Evolutionary conservation across 169 alveolate species (phyloP).

Genomic region (Plasmodium yoelii): DNA sequence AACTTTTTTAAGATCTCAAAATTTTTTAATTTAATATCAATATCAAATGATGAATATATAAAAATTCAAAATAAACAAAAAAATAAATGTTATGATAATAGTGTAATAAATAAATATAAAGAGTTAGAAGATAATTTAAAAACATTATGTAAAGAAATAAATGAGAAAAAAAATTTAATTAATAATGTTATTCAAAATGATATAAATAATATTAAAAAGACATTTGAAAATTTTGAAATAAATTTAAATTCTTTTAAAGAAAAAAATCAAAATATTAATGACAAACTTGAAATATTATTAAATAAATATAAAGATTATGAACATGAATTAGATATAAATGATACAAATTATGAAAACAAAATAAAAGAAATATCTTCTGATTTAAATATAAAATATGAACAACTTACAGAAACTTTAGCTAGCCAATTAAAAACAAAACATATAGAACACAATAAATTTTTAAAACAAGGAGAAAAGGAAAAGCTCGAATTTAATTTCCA

Average conservation of each 20-base stretch:
- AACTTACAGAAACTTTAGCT: conserved; percentile 22
- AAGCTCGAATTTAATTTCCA: conserved; percentile 51
- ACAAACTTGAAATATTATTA: neutral
- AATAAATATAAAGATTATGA: neutral
- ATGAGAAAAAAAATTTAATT: conserved; percentile 1
- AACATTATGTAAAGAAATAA: neutral
- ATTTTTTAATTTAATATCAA: conserved; percentile 26
- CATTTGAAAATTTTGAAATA: neutral
- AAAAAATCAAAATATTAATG: conserved; percentile 4
- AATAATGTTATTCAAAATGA: conserved; percentile 1
- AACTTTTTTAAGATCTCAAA: conserved; percentile 61
- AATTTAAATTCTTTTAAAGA: conserved; percentile 8
- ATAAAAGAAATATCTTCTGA: conserved; percentile 23
- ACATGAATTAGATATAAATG: conserved; percentile 5
- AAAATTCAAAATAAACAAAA: conserved; percentile 11
- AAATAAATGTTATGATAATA: neutral
- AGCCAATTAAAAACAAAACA: conserved; percentile 38
- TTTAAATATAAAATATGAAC: conserved; percentile 31
- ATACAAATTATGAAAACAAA: conserved; percentile 5
- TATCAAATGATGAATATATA: conserved; percentile 39
- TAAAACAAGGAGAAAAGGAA: conserved; percentile 71
- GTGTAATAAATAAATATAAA: neutral
- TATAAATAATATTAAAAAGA: conserved; percentile 1
- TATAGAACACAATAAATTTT: conserved; percentile 53
- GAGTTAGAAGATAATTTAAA: neutral